Evolutionary conservation across 257 asterid species (phyloP).

Genomic region (Gentiana dahurica): DNA sequence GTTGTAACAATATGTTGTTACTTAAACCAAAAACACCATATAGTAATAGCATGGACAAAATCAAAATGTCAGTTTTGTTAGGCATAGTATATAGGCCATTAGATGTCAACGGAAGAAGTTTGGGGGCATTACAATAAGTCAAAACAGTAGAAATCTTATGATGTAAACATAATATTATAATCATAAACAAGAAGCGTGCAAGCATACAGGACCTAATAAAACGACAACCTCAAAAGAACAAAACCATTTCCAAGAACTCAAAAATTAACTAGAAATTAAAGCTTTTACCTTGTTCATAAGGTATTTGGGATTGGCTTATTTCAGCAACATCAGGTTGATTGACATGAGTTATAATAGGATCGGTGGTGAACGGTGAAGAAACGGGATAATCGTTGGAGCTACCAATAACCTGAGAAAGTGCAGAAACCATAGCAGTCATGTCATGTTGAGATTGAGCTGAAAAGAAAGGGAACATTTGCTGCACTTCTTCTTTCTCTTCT

Average conservation of each 20-base stretch:
- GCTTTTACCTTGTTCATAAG: slow-evolving; percentile 42
- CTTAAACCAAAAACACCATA: too few relatives aligned
- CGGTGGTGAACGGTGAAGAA: slow-evolving; percentile 1
- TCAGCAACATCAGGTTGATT: slow-evolving; percentile 6
- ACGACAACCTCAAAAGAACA: not conserved
- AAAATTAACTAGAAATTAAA: not conserved
- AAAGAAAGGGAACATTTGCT: slow-evolving; percentile 32
- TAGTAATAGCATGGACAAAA: too few relatives aligned
- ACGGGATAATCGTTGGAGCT: slow-evolving; percentile 10
- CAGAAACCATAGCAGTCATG: slow-evolving; percentile 75
- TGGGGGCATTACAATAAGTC: too few relatives aligned
- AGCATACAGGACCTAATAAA: too few relatives aligned
- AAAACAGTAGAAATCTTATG: too few relatives aligned
- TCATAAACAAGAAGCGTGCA: too few relatives aligned
- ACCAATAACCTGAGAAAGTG: slow-evolving; percentile 81
- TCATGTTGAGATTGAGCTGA: slow-evolving; percentile 66
- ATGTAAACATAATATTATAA: too few relatives aligned
- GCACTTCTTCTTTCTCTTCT: slow-evolving; percentile 29
- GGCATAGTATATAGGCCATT: too few relatives aligned
- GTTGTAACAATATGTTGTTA: too few relatives aligned
- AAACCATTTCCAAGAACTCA: not conserved
- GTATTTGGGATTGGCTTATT: slow-evolving; percentile 21
- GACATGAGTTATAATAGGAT: slow-evolving; percentile 6
- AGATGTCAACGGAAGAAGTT: too few relatives aligned
- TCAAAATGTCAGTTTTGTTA: too few relatives aligned